A percentile compares a stretch with the other conserved stretches of the same genome.
Conservation (phyloP, 78 protist genomes). For the Isochrysis galbana region DNA sequence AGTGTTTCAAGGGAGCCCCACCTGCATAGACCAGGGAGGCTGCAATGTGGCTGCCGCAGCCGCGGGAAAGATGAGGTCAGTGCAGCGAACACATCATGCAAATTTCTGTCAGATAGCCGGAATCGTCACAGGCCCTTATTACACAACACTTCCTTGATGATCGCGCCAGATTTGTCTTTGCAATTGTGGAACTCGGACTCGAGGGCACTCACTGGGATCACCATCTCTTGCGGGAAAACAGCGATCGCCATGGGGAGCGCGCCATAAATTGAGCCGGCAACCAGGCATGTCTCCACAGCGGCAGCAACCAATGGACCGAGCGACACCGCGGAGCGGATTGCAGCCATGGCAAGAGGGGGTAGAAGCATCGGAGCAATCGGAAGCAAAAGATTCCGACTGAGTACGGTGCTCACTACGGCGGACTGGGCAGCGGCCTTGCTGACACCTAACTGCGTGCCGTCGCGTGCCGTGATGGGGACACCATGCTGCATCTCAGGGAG, state of each 20-base stretch:
- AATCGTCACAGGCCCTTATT: conserved; percentile 78
- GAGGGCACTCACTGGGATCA: conserved; percentile 16
- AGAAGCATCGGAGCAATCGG: conserved; percentile 32
- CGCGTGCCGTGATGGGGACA: background rate
- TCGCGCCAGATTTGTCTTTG: conserved; percentile 42
- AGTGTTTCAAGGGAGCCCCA: no score
- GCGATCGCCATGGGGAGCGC: conserved; percentile 59
- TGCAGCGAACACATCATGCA: no score
- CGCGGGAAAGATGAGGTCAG: no score
- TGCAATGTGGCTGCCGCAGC: no score
- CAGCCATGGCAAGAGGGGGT: conserved; percentile 32
- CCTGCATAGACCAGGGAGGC: no score
- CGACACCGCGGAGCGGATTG: background rate
- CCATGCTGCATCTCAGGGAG: conserved; percentile 22
- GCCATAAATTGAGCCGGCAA: background rate
- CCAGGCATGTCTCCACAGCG: background rate
- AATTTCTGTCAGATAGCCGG: no score
- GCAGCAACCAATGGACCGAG: background rate
- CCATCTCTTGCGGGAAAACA: conserved; percentile 53
- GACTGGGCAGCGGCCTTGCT: background rate
- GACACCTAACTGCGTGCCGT: conserved; percentile 11
- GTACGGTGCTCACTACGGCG: background rate
- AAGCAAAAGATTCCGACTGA: background rate
- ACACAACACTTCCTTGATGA: conserved; percentile 42
- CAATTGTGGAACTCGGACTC: conserved; percentile 60